phyloP scores from a whole-genome alignment of 441 rosid genomes.

The Hura crepitans region DNA sequence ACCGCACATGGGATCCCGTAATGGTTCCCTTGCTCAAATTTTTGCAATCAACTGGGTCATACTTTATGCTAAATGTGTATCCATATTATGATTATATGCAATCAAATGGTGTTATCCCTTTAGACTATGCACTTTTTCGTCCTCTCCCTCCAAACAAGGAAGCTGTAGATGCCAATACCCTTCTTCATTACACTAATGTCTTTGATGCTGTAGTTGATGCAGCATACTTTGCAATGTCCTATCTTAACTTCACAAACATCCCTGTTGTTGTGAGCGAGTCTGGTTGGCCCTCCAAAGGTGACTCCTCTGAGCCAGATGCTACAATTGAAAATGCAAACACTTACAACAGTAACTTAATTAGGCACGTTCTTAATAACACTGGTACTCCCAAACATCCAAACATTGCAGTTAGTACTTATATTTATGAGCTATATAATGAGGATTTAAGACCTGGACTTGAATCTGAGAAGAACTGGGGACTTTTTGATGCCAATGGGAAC shows the following conservation, averaged over 20 bases:
- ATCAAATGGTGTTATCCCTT: conserved; percentile 62
- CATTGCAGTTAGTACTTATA: conserved; percentile 59
- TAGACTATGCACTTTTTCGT: conserved; percentile 85
- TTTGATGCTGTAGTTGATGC: conserved; percentile 91
- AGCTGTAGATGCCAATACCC: conserved; percentile 90
- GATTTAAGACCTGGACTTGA: conserved; percentile 57
- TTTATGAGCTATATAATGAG: conserved; percentile 92
- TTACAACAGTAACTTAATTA: conserved; percentile 83
- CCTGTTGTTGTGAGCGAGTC: conserved; percentile 74
- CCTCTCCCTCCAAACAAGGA: conserved; percentile 87
- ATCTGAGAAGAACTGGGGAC: conserved; percentile 92
- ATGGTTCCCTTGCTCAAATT: conserved; percentile 80
- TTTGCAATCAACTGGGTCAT: conserved; percentile 69
- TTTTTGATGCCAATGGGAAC: conserved; percentile 58
- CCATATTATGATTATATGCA: conserved; percentile 79
- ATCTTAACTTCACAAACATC: conserved; percentile 71
- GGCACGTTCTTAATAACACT: conserved; percentile 73
- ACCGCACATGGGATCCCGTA: conserved; percentile 78
- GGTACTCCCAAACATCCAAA: conserved; percentile 92
- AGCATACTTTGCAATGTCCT: conserved; percentile 74
- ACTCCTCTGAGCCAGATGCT: conserved; percentile 60
- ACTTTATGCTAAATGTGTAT: conserved; percentile 78
- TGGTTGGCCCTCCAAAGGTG: conserved; percentile 97
- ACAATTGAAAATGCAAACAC: conserved; percentile 76
- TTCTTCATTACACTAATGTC: conserved; percentile 88